These are phyloP conservation scores for Chimonanthus salicifolius DNA, from an alignment of 164 flowering plant genomes.

Conservation along the genomic window DNA sequence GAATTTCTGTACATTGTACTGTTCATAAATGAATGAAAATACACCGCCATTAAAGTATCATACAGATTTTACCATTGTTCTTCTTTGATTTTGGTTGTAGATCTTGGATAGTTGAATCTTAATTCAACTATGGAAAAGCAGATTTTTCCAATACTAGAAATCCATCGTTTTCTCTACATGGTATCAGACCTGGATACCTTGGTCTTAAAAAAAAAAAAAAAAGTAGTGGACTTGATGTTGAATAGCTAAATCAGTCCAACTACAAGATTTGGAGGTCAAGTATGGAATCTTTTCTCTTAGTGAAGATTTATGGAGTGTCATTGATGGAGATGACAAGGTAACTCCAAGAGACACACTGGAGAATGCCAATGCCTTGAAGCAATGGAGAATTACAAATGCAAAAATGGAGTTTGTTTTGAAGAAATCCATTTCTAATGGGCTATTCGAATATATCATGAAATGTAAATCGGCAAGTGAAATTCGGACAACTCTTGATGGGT, in stretches of 20 bases:
- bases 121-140: neutral
- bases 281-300: constrained; percentile 5
- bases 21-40: neutral
- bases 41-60: neutral
- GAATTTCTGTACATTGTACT: neutral
- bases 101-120: neutral
- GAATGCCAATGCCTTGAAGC: constrained; percentile 2
- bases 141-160: neutral
- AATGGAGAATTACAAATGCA: neutral
- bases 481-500: constrained; percentile 6
- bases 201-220: neutral
- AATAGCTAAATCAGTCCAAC: neutral
- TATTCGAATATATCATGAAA: constrained; percentile 1
- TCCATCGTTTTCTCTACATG: neutral
- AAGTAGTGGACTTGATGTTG: neutral
- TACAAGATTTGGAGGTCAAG: constrained; percentile 3
- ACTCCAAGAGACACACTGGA: neutral
- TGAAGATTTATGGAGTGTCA: constrained; percentile 9
- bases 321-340: neutral
- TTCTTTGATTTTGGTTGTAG: neutral
- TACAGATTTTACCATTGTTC: neutral
- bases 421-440: neutral
- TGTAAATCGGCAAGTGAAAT: constrained; percentile 4
- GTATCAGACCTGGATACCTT: neutral
- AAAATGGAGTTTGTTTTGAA: neutral